Conservation (phyloP, 1,284 basidiomycete genomes). For the Leucocoprinus gongylophorus region DNA sequence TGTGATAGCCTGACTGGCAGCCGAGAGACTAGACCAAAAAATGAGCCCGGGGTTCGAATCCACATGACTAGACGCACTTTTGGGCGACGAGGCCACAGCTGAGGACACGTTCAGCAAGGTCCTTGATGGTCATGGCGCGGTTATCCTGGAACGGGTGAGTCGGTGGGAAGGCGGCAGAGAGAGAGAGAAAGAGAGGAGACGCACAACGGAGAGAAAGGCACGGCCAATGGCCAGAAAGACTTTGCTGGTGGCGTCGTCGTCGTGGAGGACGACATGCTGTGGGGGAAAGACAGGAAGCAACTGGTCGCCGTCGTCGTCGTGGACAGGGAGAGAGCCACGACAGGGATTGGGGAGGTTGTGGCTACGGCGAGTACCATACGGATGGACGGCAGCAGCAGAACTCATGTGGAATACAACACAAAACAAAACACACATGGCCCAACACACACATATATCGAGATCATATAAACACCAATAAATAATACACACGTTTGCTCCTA, state of each 20-base stretch:
- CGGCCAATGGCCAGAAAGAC: conserved; percentile 65
- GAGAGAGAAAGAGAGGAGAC: conserved; percentile 25
- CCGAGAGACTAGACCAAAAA: conserved; percentile 47
- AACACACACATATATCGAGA: too few species aligned
- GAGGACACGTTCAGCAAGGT: conserved; percentile 64
- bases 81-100: conserved; percentile 60
- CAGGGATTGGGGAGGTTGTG: too few species aligned
- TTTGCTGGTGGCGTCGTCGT: conserved; percentile 63
- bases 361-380: too few species aligned
- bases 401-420: too few species aligned
- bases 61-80: conserved; percentile 44
- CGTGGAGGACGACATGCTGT: conserved; percentile 55
- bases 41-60: background rate
- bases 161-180: conserved; percentile 4
- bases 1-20: conserved; percentile 71
- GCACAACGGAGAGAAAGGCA: conserved; percentile 62
- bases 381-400: too few species aligned
- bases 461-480: conserved; percentile 17
- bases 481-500: conserved; percentile 26
- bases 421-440: too few species aligned
- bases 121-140: conserved; percentile 76
- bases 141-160: conserved; percentile 44
- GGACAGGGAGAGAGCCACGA: conserved; percentile 23
- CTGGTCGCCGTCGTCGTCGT: too few species aligned
- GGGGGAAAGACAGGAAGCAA: conserved; percentile 44